These are phyloP conservation scores for Sugiyamaella americana DNA, from an alignment of 805 yeast species.

Conservation along the genomic window DNA sequence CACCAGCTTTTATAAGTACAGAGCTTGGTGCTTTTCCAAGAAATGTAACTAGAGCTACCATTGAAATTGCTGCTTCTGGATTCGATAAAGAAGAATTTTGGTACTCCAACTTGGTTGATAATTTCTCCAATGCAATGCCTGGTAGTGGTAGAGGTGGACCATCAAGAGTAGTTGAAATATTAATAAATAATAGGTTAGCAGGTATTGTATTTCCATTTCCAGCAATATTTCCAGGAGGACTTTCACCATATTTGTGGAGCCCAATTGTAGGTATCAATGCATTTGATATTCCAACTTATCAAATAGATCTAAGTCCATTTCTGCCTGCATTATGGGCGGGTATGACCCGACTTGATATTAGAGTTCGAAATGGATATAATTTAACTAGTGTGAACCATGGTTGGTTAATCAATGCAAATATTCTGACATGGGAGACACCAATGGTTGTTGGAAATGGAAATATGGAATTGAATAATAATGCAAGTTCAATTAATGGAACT, in stretches of 20 bases:
- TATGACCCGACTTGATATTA: slow-evolving; percentile 21
- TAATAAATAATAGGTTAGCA: slow-evolving; percentile 51
- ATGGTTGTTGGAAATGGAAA: slow-evolving; percentile 12
- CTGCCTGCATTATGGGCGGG: slow-evolving; percentile 62
- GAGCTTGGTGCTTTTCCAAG: slow-evolving; percentile 30
- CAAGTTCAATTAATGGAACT: neutral
- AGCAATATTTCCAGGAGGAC: slow-evolving; percentile 76
- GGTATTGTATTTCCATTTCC: slow-evolving; percentile 65
- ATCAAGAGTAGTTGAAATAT: slow-evolving; percentile 58
- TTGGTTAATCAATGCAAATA: slow-evolving; percentile 31
- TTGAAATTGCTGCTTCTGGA: slow-evolving; percentile 64
- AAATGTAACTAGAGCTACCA: slow-evolving; percentile 53
- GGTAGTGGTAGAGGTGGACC: slow-evolving; percentile 48
- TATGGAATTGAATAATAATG: slow-evolving; percentile 17
- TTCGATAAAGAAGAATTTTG: slow-evolving; percentile 81
- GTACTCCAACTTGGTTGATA: slow-evolving; percentile 51
- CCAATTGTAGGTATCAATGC: slow-evolving; percentile 72
- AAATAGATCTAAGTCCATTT: slow-evolving; percentile 62
- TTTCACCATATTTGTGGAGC: slow-evolving; percentile 74
- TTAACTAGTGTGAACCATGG: slow-evolving; percentile 12
- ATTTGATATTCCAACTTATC: slow-evolving; percentile 63
- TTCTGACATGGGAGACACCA: slow-evolving; percentile 27
- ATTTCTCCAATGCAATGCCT: slow-evolving; percentile 29
- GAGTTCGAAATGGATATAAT: slow-evolving; percentile 12
- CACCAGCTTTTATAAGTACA: slow-evolving; percentile 3